Base-by-base conservation (phyloP, 163 green algal genomes). In the Volvox carteri region DNA sequence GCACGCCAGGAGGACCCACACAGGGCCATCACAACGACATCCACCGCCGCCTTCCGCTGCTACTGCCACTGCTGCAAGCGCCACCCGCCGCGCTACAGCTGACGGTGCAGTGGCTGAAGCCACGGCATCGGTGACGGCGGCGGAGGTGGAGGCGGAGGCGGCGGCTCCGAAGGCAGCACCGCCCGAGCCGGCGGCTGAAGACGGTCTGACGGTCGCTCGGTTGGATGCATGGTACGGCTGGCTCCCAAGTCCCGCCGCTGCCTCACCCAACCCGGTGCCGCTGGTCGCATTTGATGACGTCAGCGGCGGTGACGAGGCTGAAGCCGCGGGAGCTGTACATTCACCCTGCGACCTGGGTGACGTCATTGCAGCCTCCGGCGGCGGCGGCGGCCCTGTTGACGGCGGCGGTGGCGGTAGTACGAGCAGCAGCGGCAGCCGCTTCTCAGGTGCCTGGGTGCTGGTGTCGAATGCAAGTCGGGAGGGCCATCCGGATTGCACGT, bases 161-260 rank as follows among this genome's bases (percentile, higher is more conserved):
- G 39, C 74, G 14, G 9, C 16, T 0, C 7, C 44, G 18, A 28
- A 21, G 72, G 39, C 42, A 44, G 21, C 11, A 48, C 42, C n/a
- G 48, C 28, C 14, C 33, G n/a, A 35, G 76, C 35, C 46, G 52
- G 19, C 52, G 48, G 76, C 35, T 16, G 73, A 44, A 19, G 33
- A 41, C 25, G 52, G 52, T 42, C 41, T 58, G 78, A 52, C 39
- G 9, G 41, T 73, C 2, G 44, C 9, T 16, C 84, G 84, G 9
- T 42, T 88, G 50, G 84, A 88, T 60, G 84, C 70, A 25, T 83
- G 52, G 68, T 88, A 88, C 52, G 84, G 37, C 25, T 88, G 84
- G 84, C 54, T 88, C 37, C 84, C 84, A 5, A 83, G 68, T 52
- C 70, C 68, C 37, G 70, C 68, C 2, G 39, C 68, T 46, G 81